Conservation (phyloP, 2,329 filamentous ascomycete species). For the Aspergillus versicolor region DNA sequence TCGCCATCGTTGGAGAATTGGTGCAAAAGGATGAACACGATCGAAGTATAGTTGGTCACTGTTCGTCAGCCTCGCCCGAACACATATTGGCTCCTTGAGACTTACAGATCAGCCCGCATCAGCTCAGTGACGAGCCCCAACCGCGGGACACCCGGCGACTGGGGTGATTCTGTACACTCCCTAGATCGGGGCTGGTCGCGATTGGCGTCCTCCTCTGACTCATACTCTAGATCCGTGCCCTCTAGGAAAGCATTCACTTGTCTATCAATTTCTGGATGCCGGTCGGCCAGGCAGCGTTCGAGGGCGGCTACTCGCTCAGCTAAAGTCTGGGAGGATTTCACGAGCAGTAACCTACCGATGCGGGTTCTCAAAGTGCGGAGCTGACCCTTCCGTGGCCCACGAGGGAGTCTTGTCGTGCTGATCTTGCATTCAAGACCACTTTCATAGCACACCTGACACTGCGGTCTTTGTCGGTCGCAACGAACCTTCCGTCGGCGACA, state of each 20-base stretch:
- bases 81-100: background rate
- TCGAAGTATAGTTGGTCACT: conserved; percentile 35
- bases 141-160: conserved; percentile 9
- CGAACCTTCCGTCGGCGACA: conserved; percentile 30
- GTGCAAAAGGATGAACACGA: conserved; percentile 28
- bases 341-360: conserved; percentile 22
- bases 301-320: conserved; percentile 22
- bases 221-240: conserved; percentile 14
- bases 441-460: conserved; percentile 29
- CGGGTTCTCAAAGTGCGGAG: conserved; percentile 27
- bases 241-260: conserved; percentile 17
- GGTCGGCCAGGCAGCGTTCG: conserved; percentile 28
- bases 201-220: conserved; percentile 19
- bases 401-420: conserved; percentile 24
- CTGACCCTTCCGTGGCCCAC: conserved; percentile 30
- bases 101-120: conserved; percentile 22
- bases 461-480: conserved; percentile 27
- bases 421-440: conserved; percentile 29
- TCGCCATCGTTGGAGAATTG: conserved; percentile 29
- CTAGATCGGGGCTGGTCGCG: conserved; percentile 5
- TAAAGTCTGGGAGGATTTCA: background rate
- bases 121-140: conserved; percentile 17
- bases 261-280: conserved; percentile 22
- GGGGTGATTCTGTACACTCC: conserved; percentile 5
- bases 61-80: background rate